Evolutionary conservation across 2,329 filamentous ascomycete genomes (phyloP), one percentile per base, ranked within the genome.

Genomic region (Trichophyton benhamiae): DNA sequence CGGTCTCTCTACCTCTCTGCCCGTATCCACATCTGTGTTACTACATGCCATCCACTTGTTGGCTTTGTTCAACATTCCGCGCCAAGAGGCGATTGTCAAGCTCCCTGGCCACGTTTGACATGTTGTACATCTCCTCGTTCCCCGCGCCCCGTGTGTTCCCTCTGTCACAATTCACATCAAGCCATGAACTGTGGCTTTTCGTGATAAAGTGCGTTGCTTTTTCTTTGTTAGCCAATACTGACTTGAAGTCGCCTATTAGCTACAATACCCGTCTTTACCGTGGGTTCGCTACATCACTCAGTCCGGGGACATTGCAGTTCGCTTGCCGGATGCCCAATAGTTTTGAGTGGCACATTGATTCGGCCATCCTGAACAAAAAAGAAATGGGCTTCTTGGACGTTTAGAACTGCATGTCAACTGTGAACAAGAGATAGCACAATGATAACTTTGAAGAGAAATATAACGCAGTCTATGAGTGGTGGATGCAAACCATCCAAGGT

Each of bases 271-370:
- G 3, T 96, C 91, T 22, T 79, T 97, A 60, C 94, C 94, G 0
- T 99, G 94, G 94, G 94, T 99, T 27, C 85, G 94, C 70, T 99
- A 99, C 77, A 99, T 99, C 71, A 99, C 92, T 66, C 94, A 97
- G 76, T 96, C 91, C 13, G 92, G 92, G 66, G 92, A 97, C 73
- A 97, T 97, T 72, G 91, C 92, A 27, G 91, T 97, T 63, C 83
- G 92, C 69, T 81, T 97, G 75, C 92, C 92, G n/a, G 92, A 97
- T 74, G 88, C 87, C 65, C 87, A 88, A 76, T 90, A 79, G 82
- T 25, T 52, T 44, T 11, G 55, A 13, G 41, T 58, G 7, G 36
- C 22, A 13, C 22, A 17, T 15, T 11, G n/a, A 42, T 58, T 58
- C n/a, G n/a, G 8, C 27, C 41, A 17, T 27, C 41, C 15, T 27